A percentile compares a stretch with the other conserved stretches of the same genome.
phyloP scores from a whole-genome alignment of 2,329 filamentous ascomycete species.

The Claviceps maximensis region DNA sequence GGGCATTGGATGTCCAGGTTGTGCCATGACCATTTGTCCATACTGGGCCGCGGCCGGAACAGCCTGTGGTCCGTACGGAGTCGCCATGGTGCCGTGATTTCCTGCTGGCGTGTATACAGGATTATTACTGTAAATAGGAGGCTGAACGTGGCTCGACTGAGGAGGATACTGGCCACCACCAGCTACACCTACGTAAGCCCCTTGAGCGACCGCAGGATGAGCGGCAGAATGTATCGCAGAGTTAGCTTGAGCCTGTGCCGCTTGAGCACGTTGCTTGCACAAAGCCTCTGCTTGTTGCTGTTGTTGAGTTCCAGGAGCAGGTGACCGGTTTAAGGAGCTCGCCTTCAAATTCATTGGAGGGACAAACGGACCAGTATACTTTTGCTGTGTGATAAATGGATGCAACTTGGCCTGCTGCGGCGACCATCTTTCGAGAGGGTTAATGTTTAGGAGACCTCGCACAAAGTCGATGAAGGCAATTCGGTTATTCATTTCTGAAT shows the following conservation, averaged over 20 bases:
- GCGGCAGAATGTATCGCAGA: constrained; percentile 50
- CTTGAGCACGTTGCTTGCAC: constrained; percentile 77
- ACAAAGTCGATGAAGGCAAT: constrained; percentile 98
- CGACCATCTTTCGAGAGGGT: constrained; percentile 92
- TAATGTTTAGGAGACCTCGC: constrained; percentile 81
- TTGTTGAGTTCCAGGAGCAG: constrained; percentile 85
- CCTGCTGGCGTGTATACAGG: constrained; percentile 59
- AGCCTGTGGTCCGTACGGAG: constrained; percentile 62
- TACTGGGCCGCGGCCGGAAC: constrained; percentile 39
- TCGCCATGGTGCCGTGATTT: constrained; percentile 37
- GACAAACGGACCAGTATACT: constrained; percentile 90
- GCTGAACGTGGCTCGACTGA: constrained; percentile 34
- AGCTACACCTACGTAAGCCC: constrained; percentile 44
- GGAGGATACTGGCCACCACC: constrained; percentile 30
- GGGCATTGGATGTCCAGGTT: constrained; percentile 51
- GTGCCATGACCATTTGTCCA: constrained; percentile 59
- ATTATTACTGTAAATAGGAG: constrained; percentile 70
- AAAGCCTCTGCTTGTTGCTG: constrained; percentile 90
- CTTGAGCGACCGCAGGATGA: constrained; percentile 30
- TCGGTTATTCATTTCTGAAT: constrained; percentile 90
- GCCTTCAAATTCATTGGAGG: constrained; percentile 94
- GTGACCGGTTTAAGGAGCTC: constrained; percentile 70
- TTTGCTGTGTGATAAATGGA: constrained; percentile 96
- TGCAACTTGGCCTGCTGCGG: constrained; percentile 95
- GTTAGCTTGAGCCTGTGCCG: constrained; percentile 57